Evolutionary conservation across 441 rosid species (phyloP), one percentile per base, ranked within the genome.

Genomic region (Erodium chrysanthum): DNA sequence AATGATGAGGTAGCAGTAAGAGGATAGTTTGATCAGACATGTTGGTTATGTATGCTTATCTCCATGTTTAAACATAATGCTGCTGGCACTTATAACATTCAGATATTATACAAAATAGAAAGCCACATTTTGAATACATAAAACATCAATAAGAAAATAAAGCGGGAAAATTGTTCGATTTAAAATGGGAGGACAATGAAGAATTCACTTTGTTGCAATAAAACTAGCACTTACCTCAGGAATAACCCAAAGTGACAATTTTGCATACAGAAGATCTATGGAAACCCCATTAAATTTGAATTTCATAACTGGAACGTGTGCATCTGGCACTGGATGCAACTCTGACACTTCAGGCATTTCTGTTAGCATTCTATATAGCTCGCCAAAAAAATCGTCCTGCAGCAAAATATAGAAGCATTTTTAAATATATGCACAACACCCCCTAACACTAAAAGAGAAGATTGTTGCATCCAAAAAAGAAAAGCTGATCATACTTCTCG

Each of bases 311-410:
- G 97, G 96, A 74, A 94, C 99, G 80, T 91, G 88, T 73, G 99
- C 97, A 80, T 94, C 99, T 69, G 96, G 99, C 62, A 94, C 96
- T 61, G 97, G 96, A 73, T 86, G 99, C 81, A 94, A 81, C 74
- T 94, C 98, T 18, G 96, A 76, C 44, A 91, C 99, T 84, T 94
- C 97, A 72, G 92, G 88, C 94, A 86, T 84, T 84, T 88, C 96
- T 10, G 85, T 83, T 59, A 89, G 82, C 96, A 94, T 89, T 71
- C 80, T 86, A 23, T 79, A 75, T 29, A 91, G 79, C 78, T 88
- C 99, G 42, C 97, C 97, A 67, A 91, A 94, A 74, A 91, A 94
- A 77, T 84, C 98, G 74, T 88, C 96, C 96, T 94, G 83, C 74
- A 80, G 66, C 54, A 68, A 77, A 75, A 59, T 64, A 68, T 14